Evolutionary conservation across 2,329 filamentous ascomycete species (phyloP).

Genomic region (Sordariomycetes sp.): DNA sequence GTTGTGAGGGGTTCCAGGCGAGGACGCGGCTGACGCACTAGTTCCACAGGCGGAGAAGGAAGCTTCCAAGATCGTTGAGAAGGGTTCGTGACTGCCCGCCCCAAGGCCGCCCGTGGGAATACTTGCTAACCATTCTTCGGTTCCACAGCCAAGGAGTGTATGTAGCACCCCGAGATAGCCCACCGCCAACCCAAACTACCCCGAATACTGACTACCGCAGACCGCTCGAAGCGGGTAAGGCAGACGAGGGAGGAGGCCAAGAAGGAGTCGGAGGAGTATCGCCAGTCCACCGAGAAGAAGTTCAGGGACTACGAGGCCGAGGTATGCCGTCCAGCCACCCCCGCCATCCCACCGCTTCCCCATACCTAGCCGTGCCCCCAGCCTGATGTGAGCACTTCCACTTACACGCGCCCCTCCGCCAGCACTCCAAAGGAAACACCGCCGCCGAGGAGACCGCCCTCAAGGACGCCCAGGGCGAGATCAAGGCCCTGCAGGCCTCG

Average conservation of each 20-base stretch:
- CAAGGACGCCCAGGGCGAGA: slow-evolving; percentile 64
- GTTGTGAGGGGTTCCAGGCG: not conserved
- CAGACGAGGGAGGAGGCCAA: slow-evolving; percentile 94
- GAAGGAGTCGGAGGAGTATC: slow-evolving; percentile 94
- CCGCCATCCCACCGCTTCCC: not conserved
- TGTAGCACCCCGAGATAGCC: slow-evolving; percentile 7
- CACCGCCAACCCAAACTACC: slow-evolving; percentile 1
- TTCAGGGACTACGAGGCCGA: slow-evolving; percentile 87
- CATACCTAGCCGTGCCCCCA: not conserved
- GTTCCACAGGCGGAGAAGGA: slow-evolving; percentile 77
- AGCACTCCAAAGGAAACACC: slow-evolving; percentile 89
- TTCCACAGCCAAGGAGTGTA: slow-evolving; percentile 75
- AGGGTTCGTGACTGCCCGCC: slow-evolving; percentile 47
- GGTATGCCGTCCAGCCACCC: slow-evolving; percentile 22
- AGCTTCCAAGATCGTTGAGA: slow-evolving; percentile 97
- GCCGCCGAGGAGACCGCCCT: slow-evolving; percentile 72
- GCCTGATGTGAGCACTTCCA: not conserved
- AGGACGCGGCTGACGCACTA: not conserved
- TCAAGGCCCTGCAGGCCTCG: slow-evolving; percentile 70
- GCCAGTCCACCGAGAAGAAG: slow-evolving; percentile 79
- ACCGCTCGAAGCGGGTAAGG: slow-evolving; percentile 90
- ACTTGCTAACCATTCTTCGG: slow-evolving; percentile 1
- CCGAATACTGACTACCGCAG: slow-evolving; percentile 10
- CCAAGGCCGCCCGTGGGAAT: not conserved
- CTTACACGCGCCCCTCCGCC: slow-evolving; percentile 6